phyloP scores from a whole-genome alignment of 2,329 filamentous ascomycete species.

The Ilyonectria destructans region DNA sequence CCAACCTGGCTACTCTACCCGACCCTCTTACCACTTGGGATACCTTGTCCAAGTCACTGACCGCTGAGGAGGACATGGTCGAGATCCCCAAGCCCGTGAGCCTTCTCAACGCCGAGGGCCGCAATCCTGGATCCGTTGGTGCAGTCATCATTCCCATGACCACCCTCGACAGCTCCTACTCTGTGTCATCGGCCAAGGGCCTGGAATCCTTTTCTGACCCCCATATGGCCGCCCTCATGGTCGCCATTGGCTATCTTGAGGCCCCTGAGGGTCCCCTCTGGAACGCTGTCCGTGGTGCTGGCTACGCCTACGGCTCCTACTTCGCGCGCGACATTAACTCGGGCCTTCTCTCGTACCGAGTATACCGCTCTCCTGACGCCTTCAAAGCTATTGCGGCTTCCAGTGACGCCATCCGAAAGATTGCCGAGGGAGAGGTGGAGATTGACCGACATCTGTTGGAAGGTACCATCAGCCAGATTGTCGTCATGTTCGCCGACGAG shows the following conservation, averaged over 20 bases:
- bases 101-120: conserved; percentile 83
- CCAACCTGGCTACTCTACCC: conserved; percentile 81
- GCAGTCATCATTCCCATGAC: conserved; percentile 91
- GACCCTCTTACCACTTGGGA: conserved; percentile 88
- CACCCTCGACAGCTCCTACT: conserved; percentile 93
- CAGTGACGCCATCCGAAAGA: conserved; percentile 80
- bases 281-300: conserved; percentile 92
- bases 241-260: conserved; percentile 92
- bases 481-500: conserved; percentile 89
- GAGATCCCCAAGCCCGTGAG: conserved; percentile 80
- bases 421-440: conserved; percentile 78
- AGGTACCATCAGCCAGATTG: conserved; percentile 91
- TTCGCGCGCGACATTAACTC: conserved; percentile 85
- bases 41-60: conserved; percentile 58
- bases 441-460: conserved; percentile 90
- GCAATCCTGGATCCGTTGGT: conserved; percentile 80
- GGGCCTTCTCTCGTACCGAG: conserved; percentile 85
- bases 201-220: conserved; percentile 84
- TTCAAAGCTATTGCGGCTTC: conserved; percentile 88
- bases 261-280: conserved; percentile 95
- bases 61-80: conserved; percentile 67
- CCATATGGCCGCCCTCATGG: conserved; percentile 85
- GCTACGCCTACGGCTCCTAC: conserved; percentile 90
- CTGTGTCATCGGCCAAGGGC: conserved; percentile 82
- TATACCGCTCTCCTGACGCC: conserved; percentile 92